Evolutionary conservation across 805 yeast genomes (phyloP), one percentile per base, ranked within the genome.

Genomic region (Dipodascus albidus): DNA sequence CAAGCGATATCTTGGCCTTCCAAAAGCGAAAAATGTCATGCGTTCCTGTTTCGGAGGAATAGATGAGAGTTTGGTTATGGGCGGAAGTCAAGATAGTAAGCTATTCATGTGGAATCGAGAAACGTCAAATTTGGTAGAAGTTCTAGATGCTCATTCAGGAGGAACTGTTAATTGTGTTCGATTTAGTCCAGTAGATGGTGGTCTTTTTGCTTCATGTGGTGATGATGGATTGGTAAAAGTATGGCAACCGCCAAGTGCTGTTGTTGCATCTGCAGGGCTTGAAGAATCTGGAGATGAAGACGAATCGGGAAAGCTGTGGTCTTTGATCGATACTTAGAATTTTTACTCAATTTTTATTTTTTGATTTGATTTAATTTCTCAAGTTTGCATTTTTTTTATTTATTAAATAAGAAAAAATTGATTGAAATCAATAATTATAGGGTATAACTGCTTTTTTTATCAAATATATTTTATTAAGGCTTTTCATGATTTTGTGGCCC

Each of bases 11-110:
- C 71, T 79, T 49, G 96, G 96, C 1, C 87, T 84, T 62, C 75
- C 76, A 53, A 95, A 86, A 64, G 77, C 79, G 24, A 75, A 81
- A 23, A 83, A 74, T 61, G 80, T 88, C 41, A 79, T 90, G 20
- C 73, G 95, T 50, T 82, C 95, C 0, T 77, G 87, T 58, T 82
- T 88, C 64, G 95, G 95, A 0, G 83, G 83, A 49, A 74, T 76
- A 54, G 74, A 79, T 55, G 91, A 86, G 59, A 81, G 82, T 57
- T 70, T 86, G 51, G 77, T 87, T 0, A 69, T 83, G n/a, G 80
- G 88, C 58, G 96, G 96, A 0, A 80, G 90, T 48, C 95, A 86
- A 62, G 95, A 89, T 65, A 88, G 88, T 0, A 72, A 76, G 52
- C 74, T 87, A 2, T 87, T 82, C 64, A 71, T 89, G 1, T 88